Base-by-base conservation (phyloP, 2,329 filamentous ascomycete genomes). In the Aspergillus nomiae region DNA sequence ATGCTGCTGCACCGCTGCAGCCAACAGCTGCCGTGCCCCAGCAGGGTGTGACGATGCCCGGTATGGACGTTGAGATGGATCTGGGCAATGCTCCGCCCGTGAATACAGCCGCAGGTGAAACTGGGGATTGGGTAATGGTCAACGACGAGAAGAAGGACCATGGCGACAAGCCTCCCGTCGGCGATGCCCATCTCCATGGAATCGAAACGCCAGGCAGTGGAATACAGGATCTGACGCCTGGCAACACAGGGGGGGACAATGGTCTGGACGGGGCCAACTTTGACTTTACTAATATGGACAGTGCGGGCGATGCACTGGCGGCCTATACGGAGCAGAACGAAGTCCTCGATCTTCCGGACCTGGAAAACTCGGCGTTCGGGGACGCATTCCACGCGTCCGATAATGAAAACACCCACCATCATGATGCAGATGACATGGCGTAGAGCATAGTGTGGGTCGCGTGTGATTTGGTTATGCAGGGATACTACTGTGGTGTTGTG, bases 301-400 rank as follows among this genome's bases (percentile, higher is more conserved):
- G 89, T 28, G 90, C 89, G 0, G 90, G 89, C 16, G 89, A 92
- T 71, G 90, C 89, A 4, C 79, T 92, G 41, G 88, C 88, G 2
- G 86, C 86, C 45, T 92, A 90, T 72, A 87, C 86, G 48, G 85
- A 85, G 19, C 85, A 86, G 16, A 83, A 86, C 57, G 83, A 83
- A 60, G 78, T 78, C 3, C 76, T 83, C 4, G 83, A 84, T 67
- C 74, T 84, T 48, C 86, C 85, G 10, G 90, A 89, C 66, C 85
- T 92, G 81, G 90, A 92, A 54, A 90, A 93, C 71, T 92, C 89
- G 41, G 92, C 91, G 1, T 95, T 95, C 79, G 92, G 91, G 3
- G 91, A 95, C 70, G 92, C 92, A 0, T 92, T 94, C 77, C 90
- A 93, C 66, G 82, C 81, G 19, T 83, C 83, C 54, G 82, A 85